Conservation (phyloP, 495 filamentous ascomycete genomes). For the Trichoderma orchidacearum region DNA sequence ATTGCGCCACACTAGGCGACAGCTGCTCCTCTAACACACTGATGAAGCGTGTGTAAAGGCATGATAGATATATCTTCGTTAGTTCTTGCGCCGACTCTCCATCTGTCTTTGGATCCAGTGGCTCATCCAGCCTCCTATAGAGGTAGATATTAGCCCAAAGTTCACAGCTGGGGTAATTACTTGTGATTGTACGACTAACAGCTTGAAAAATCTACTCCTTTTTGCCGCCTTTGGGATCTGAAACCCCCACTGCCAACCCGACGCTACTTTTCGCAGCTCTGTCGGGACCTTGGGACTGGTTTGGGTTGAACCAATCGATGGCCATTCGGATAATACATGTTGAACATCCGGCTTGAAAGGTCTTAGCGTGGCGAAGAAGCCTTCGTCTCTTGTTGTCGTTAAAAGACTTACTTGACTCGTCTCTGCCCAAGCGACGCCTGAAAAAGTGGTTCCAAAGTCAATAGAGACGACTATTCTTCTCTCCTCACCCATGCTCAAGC, state of each 20-base stretch:
- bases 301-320: constrained; percentile 10
- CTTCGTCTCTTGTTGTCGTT: constrained; percentile 10
- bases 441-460: constrained; percentile 36
- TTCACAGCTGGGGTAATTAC: constrained; percentile 3
- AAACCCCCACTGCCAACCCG: constrained; percentile 26
- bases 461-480: constrained; percentile 10
- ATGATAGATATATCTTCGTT: constrained; percentile 23
- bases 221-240: constrained; percentile 12
- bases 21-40: constrained; percentile 14
- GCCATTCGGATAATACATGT: constrained; percentile 20
- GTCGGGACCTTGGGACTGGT: constrained; percentile 30
- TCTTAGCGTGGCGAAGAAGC: constrained; percentile 4
- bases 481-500: neutral
- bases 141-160: neutral
- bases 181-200: neutral
- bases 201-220: constrained; percentile 7
- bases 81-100: constrained; percentile 13
- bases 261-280: constrained; percentile 15
- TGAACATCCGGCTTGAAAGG: constrained; percentile 12
- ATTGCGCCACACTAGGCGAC: constrained; percentile 13
- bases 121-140: constrained; percentile 6
- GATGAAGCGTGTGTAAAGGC: constrained; percentile 21
- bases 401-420: constrained; percentile 6
- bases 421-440: constrained; percentile 9
- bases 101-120: constrained; percentile 2